These are phyloP conservation scores for Onygena corvina DNA, from an alignment of 2,329 filamentous ascomycete species.

Conservation along the genomic window DNA sequence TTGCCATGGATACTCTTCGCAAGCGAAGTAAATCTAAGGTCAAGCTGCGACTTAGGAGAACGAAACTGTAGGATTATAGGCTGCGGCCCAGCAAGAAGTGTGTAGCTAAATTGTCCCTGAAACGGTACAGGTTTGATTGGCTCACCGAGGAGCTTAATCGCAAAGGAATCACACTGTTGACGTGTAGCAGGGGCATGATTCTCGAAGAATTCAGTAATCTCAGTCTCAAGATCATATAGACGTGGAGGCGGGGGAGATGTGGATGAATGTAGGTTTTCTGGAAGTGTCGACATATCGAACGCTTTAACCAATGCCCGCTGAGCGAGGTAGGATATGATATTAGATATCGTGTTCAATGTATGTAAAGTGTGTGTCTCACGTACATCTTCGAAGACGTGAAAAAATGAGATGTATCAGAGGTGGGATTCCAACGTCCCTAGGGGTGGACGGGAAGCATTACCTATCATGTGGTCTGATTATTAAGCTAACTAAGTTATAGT, in stretches of 20 bases:
- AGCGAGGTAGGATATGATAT: too few species aligned
- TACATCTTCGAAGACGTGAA: too few species aligned
- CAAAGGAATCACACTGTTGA: slow-evolving; percentile 10
- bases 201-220: slow-evolving; percentile 7
- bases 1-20: slow-evolving; percentile 9
- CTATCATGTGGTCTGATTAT: too few species aligned
- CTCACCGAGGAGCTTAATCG: slow-evolving; percentile 2
- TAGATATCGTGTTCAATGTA: too few species aligned
- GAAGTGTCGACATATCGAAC: too few species aligned
- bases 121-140: slow-evolving; percentile 7
- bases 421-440: too few species aligned
- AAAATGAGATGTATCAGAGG: too few species aligned
- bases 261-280: background rate
- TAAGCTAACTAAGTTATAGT: too few species aligned
- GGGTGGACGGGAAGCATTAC: too few species aligned
- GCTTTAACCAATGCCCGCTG: too few species aligned
- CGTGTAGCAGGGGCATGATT: slow-evolving; percentile 5
- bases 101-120: slow-evolving; percentile 12
- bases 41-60: slow-evolving; percentile 8
- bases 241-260: background rate
- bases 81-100: background rate
- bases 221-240: slow-evolving; percentile 1
- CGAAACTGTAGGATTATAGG: slow-evolving; percentile 10
- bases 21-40: slow-evolving; percentile 1
- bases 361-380: too few species aligned